Base-by-base conservation (phyloP, 75 land plant species). In the Sequoia sempervirens region DNA sequence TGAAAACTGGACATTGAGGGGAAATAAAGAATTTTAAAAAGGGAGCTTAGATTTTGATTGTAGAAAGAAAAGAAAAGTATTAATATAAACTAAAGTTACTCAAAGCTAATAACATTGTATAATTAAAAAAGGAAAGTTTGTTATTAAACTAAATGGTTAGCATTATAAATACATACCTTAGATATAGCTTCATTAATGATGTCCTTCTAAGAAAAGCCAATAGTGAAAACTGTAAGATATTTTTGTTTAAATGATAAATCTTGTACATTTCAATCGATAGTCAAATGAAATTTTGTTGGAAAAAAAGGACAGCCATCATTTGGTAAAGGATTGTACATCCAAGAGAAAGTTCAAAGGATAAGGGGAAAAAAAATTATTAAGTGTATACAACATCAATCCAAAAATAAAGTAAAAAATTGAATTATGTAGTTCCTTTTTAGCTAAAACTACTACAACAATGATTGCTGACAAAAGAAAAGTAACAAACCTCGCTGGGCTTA, bases 151-250 rank as follows among this genome's bases (percentile, higher is more conserved):
- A 78, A 78, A 2, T 1, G n/a, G 3, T 23, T 20, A 78, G 45
- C 50, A n/a, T 9, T 78, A 78, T n/a, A 23, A 78, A 23, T 45
- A 78, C 26, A 78, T 78, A 90, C 91, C 81, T 88, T 88, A 46
- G 90, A 82, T 23, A 90, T 50, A 37, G 85, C 82, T 17, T 80
- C 68, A 69, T 90, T 82, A 34, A 90, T 81, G 36, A 82, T 72
- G 37, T 84, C 88, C 86, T 86, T 88, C 82, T 90, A 90, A 36
- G 61, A 45, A 75, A 86, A 30, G n/a, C 91, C 90, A 30, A 90
- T 88, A 20, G 90, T 90, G 50, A 90, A 46, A 30, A 85, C 84
- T 74, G 89, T 66, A 23, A 90, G 83, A 53, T 90, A 88, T 76
- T 86, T 88, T 47, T 87, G 87, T 18, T 64, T 53, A 12, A 82